Evolutionary conservation across 2,329 filamentous ascomycete genomes (phyloP).

Genomic region (Teratosphaeria viscida): DNA sequence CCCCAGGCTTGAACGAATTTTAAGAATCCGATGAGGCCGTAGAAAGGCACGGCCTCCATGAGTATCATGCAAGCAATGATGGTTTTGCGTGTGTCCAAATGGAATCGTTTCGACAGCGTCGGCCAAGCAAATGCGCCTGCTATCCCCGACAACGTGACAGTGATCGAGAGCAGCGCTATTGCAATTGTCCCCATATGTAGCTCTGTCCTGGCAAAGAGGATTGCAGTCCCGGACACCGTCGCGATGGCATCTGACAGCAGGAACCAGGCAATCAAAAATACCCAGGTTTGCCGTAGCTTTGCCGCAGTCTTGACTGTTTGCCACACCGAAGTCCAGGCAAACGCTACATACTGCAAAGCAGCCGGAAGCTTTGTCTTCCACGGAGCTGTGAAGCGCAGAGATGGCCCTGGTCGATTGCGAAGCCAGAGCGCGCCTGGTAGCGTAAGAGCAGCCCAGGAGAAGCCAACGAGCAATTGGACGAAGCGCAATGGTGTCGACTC

Average conservation of each 20-base stretch:
- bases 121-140: conserved; percentile 86
- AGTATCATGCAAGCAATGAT: conserved; percentile 84
- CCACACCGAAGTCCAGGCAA: conserved; percentile 79
- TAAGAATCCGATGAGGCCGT: conserved; percentile 82
- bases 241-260: conserved; percentile 88
- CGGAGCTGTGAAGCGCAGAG: conserved; percentile 31
- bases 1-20: conserved; percentile 66
- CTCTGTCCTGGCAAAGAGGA: conserved; percentile 89
- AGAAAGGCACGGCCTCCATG: conserved; percentile 87
- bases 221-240: conserved; percentile 86
- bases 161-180: conserved; percentile 85
- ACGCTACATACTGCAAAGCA: conserved; percentile 65
- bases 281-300: conserved; percentile 58
- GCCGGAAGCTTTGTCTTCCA: conserved; percentile 36
- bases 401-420: conserved; percentile 77
- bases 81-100: conserved; percentile 69
- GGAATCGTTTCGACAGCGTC: conserved; percentile 58
- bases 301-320: conserved; percentile 68
- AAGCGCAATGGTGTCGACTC: conserved; percentile 77
- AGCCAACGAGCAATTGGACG: conserved; percentile 73
- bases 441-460: conserved; percentile 90
- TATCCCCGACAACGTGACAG: conserved; percentile 74
- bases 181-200: conserved; percentile 82
- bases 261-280: conserved; percentile 87
- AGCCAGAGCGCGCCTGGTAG: conserved; percentile 83